Evolutionary conservation across 2,329 filamentous ascomycete species (phyloP), one percentile per base, ranked within the genome.

Genomic region (Alternaria sp.): DNA sequence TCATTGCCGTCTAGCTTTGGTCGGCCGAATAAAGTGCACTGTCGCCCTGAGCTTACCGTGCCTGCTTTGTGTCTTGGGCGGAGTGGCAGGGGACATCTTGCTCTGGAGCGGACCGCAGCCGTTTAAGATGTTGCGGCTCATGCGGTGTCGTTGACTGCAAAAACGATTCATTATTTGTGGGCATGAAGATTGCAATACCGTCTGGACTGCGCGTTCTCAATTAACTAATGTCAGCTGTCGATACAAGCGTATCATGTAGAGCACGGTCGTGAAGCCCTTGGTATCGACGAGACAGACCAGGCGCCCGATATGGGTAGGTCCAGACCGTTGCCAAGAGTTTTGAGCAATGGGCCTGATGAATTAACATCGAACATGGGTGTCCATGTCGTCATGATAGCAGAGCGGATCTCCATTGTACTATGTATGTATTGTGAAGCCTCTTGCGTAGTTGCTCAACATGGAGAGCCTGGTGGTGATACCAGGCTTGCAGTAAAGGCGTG

Each of bases 281-380:
- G 36, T 43, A 50, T 49, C 28, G 49, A 57, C 27, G 27, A 54
- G 59, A 28, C 54, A 54, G 54, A 53, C 43, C 41, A 58, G 59
- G 48, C 48, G 25, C 22, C 16, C 18, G 40, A 27, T 50, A 34
- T 57, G 38, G 54, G 18, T 46, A 44, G 64, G 62, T 61, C 66
- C 62, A 67, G 65, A 68, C 70, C 70, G 69, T 72, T 72, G 70
- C 70, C 70, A 71, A 72, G 70, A 45, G 41, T 40, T 55, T 41
- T 57, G 58, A 67, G 62, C 54, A 59, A 60, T 50, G 48, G 54
- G 51, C 57, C 54, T 51, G 34, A 62, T 48, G 43, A 38, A 30
- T 54, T 55, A 36, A 45, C 38, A 63, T 20, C 27, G 41, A 18
- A 53, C 43, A 44, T 53, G 48, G 54, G 43, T 43, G 44, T 43